Evolutionary conservation across 306 rosid genomes (phyloP), one percentile per base, ranked within the genome.

Genomic region (Vachellia pachyceras): DNA sequence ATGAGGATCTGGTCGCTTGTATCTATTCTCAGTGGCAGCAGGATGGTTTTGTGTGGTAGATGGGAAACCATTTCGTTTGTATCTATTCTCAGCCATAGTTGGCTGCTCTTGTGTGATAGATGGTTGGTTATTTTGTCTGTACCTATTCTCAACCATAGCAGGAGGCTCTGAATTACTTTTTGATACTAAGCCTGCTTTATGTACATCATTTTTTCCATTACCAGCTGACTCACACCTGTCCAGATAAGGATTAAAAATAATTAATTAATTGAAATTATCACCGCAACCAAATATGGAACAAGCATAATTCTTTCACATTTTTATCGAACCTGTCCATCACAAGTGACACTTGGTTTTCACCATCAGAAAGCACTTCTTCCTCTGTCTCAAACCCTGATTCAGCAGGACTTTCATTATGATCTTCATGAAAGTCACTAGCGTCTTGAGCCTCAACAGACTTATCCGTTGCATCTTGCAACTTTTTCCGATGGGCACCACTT

Each of bases 401-500:
- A 70, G 79, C 83, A 80, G 68, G 75, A 82, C 36, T 83, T 33
- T 77, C 80, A 73, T 77, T 79, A 80, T n/a, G 35, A 65, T 55
- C 36, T 77, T 84, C 82, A 55, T 68, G 33, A 39, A 84, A 69
- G 81, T 72, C 84, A 41, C 65, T 54, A 78, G 86, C 76, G 72
- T 69, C 55, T 54, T 37, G 20, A 61, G 78, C 77, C 40, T 39
- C 69, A 23, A 17, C 73, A 73, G 85, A 75, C 25, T 25, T 58
- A 6, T 74, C 71, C 9, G 58, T 78, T 10, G 40, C 86, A 75
- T 83, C 87, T 81, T 82, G 84, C 5, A 36, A 25, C 73, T 85
- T 90, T 81, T 86, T 90, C 11, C 65, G 85, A 33, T 84, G 70
- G 12, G 29, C 85, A 49, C 80, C 83, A 23, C 89, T 88, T 83